Base-by-base conservation (phyloP, 345 rosid species). In the Barbarea vulgaris region DNA sequence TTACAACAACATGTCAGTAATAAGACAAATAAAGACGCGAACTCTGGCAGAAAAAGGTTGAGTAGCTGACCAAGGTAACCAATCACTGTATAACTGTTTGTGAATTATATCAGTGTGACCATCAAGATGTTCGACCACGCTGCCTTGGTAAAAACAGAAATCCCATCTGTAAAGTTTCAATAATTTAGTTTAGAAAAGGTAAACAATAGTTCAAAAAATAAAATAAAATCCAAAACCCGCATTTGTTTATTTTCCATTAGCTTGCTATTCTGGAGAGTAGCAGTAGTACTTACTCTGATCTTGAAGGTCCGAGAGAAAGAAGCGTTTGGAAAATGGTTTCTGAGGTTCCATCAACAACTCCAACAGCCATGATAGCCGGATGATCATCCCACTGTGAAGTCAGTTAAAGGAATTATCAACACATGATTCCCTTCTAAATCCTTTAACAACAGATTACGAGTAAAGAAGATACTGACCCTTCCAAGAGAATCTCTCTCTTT, bases 291-390 rank as follows among this genome's bases (percentile, higher is more conserved):
- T 85, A 93, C 98, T 86, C 91, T 69, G 94, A 91, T 91, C 98
- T 89, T 71, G 96, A 89, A 31, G 92, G 86, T 84, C 96, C 98
- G 77, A 93, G 98, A 76, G 98, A 93, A 85, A 93, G 85, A 28
- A 93, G 93, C 14, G 93, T 89, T 65, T 91, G 92, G 81, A 93
- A 93, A 81, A 93, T 85, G 69, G 89, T 88, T 85, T 93, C 98
- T 21, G 98, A 91, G 37, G 97, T 87, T 75, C 94, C 97, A 67
- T 89, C 96, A 71, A 89, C 86, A 68, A 91, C 91, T n/a, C 96
- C 97, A 69, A 93, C 97, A 51, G 96, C 96, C 98, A 93, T 93
- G 79, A 91, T 86, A 67, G 97, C 98, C 70, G 98, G 97, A 86
- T 93, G 96, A 81, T 91, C 98, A 58, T 88, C 93, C 98, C 98